phyloP scores from a whole-genome alignment of 768 basidiomycete genomes.

The Tylopilus sp. region DNA sequence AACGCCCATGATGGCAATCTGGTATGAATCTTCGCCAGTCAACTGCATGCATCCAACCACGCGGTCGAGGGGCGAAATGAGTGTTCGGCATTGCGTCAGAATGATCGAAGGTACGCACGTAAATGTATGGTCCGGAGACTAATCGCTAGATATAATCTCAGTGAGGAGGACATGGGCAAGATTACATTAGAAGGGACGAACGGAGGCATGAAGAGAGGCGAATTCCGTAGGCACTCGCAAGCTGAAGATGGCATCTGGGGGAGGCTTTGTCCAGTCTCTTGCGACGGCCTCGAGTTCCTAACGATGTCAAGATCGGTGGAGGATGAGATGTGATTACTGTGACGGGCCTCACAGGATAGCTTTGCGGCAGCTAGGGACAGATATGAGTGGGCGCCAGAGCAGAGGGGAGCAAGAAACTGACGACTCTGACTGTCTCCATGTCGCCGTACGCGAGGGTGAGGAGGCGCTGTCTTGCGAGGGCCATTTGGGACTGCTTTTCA shows the following conservation, averaged over 20 bases:
- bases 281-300: constrained; percentile 81
- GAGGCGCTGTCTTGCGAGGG: constrained; percentile 68
- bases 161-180: constrained; percentile 13
- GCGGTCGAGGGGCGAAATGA: constrained; percentile 18
- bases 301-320: constrained; percentile 4
- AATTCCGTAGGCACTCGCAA: constrained; percentile 85
- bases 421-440: constrained; percentile 83
- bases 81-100: constrained; percentile 3
- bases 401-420: constrained; percentile 16
- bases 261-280: constrained; percentile 83
- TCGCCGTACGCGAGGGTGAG: constrained; percentile 81
- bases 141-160: constrained; percentile 51
- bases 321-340: neutral
- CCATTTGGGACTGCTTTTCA: constrained; percentile 55
- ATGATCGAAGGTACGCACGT: constrained; percentile 45
- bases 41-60: constrained; percentile 44
- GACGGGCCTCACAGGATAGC: constrained; percentile 50
- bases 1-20: constrained; percentile 82
- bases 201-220: constrained; percentile 80
- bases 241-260: constrained; percentile 71
- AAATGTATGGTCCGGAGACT: constrained; percentile 80
- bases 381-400: neutral
- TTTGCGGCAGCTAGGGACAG: constrained; percentile 59
- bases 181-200: constrained; percentile 40
- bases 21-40: constrained; percentile 82